Evolutionary conservation across 2,329 filamentous ascomycete species (phyloP), one percentile per base, ranked within the genome.

Genomic region (Cercospora berteroae): DNA sequence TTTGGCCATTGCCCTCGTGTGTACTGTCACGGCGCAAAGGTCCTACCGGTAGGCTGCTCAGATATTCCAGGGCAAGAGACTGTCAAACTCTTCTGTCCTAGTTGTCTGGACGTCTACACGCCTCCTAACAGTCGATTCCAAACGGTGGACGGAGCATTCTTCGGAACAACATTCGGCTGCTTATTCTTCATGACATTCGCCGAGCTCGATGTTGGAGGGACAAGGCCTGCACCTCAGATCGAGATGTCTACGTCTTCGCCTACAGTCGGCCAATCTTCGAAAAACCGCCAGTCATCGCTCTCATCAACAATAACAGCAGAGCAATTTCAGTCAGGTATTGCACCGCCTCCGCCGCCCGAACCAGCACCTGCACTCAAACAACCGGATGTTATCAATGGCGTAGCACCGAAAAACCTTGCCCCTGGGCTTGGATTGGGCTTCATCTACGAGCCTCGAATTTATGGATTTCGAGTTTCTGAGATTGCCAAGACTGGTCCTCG

Each of bases 101-200:
- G 92, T 69, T 99, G 95, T 80, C 87, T 97, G 72, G 95, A 99
- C 78, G 92, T 98, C 75, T 99, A 98, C 80, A 95, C 95, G 0
- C 95, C 95, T 3, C 95, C 95, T 48, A 99, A 98, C 83, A 97
- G 93, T 76, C 89, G 95, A 20, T 99, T 98, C 79, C 95, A 98
- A 80, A 94, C 93, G 2, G 95, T 99, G 36, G 95, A 99, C 74
- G 95, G 95, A 63, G 95, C 95, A 57, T 99, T 98, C 83, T 99
- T 99, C 77, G 95, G 95, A 58, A 94, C 95, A 63, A 99, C 95
- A 0, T 99, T 99, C 79, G 94, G 94, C 69, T 93, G 93, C 56
- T 88, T 99, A 67, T 99, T 99, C 83, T 93, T 99, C 79, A 94
- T 99, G 84, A 99, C 94, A 44, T 99, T 98, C 80, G 94, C 95